Percentiles rank a stretch among this genome's conserved stretches.
Conservation (phyloP, 176 grass and related monocot species). For the Lolium rigidum region DNA sequence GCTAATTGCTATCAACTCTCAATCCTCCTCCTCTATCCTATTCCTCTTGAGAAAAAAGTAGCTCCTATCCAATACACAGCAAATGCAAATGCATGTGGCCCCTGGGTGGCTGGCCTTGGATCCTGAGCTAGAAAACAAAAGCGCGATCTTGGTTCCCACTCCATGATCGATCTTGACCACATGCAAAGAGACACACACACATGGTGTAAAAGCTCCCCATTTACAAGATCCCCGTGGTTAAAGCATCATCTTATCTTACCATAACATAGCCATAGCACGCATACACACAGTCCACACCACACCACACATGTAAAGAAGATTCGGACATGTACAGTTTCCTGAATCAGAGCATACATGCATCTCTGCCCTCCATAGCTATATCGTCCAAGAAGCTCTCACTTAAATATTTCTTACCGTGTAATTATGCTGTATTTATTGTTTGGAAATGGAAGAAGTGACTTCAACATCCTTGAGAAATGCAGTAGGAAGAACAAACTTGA, state of each 20-base stretch:
- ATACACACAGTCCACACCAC: conserved; percentile 1
- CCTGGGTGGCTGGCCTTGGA: conserved; percentile 5
- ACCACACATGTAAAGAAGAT: conserved; percentile 23
- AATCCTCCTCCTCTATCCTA: too few relatives aligned
- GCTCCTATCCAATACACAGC: neutral
- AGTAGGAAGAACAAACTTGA: neutral
- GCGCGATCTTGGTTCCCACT: conserved; percentile 25
- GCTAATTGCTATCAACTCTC: neutral
- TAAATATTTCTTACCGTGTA: neutral
- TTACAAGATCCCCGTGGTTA: conserved; percentile 13
- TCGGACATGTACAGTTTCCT: neutral
- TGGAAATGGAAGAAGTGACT: neutral
- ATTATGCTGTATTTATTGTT: neutral
- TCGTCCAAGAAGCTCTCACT: neutral
- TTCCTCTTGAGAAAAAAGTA: too few relatives aligned
- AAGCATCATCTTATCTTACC: neutral
- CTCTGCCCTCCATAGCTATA: neutral
- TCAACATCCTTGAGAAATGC: neutral
- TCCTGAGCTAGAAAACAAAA: conserved; percentile 34
- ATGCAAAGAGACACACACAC: conserved; percentile 22
- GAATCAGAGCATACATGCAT: neutral
- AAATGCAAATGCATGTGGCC: neutral
- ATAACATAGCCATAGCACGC: neutral
- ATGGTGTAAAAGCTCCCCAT: neutral
- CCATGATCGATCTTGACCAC: conserved; percentile 37